Evolutionary conservation across 1,284 basidiomycete species (phyloP).

Genomic region (Vanrija pseudolonga): DNA sequence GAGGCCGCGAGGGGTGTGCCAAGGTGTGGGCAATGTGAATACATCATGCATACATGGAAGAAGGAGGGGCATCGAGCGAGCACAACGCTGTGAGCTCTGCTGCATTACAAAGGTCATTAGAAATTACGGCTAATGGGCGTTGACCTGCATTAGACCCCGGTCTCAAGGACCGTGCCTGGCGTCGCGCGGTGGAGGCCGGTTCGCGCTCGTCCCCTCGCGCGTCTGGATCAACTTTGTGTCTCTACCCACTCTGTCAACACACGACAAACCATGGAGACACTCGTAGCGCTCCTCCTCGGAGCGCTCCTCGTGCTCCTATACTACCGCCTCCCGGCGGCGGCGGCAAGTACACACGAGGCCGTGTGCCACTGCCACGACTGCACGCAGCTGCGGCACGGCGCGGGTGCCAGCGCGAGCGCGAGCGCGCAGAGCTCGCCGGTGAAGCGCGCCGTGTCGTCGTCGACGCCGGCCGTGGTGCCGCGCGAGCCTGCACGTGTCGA

Average conservation of each 20-base stretch:
- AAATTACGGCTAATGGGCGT: neutral
- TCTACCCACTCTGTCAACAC: neutral
- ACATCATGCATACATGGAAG: neutral
- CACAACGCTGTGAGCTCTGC: no score
- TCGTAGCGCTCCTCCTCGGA: neutral
- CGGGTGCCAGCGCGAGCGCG: neutral
- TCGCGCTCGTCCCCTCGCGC: no score
- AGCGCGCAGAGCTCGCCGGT: neutral
- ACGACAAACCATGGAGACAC: neutral
- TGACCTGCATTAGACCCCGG: no score
- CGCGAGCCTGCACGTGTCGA: neutral
- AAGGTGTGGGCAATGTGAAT: slow-evolving; percentile 91
- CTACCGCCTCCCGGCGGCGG: neutral
- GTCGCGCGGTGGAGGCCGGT: no score
- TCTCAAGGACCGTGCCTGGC: no score
- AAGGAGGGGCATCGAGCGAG: neutral
- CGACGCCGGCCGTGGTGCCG: no score
- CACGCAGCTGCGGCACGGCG: neutral
- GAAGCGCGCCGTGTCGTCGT: neutral
- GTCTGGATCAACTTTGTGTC: no score
- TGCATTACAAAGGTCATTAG: no score
- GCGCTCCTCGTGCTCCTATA: neutral
- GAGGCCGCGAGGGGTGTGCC: slow-evolving; percentile 79
- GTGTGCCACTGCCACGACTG: neutral
- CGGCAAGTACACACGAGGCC: neutral